phyloP scores from a whole-genome alignment of 2,329 filamentous ascomycete genomes.

The Talaromyces atroroseus region DNA sequence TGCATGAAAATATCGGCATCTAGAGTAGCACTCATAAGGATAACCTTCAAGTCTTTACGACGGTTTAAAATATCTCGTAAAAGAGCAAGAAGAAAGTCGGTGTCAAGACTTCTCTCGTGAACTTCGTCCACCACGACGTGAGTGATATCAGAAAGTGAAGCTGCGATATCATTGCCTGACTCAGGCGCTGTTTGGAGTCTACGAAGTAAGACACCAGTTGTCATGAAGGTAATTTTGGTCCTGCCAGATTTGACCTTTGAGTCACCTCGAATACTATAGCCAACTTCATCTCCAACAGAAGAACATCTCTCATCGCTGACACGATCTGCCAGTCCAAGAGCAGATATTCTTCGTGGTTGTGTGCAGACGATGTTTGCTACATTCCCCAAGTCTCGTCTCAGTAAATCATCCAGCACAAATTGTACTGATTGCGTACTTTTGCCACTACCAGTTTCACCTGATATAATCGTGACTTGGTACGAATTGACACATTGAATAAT shows the following conservation, averaged over 20 bases:
- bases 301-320: constrained; percentile 88
- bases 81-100: constrained; percentile 85
- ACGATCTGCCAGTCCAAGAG: constrained; percentile 85
- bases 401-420: constrained; percentile 89
- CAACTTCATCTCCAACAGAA: constrained; percentile 77
- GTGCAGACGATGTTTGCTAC: constrained; percentile 90
- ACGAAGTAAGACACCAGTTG: constrained; percentile 84
- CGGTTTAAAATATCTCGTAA: constrained; percentile 72
- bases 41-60: constrained; percentile 75
- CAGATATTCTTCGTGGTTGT: constrained; percentile 89
- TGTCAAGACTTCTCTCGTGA: constrained; percentile 90
- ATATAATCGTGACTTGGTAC: constrained; percentile 91
- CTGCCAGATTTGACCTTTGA: constrained; percentile 63
- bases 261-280: constrained; percentile 87
- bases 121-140: constrained; percentile 96
- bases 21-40: constrained; percentile 94
- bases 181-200: constrained; percentile 87
- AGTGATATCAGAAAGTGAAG: constrained; percentile 80
- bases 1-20: constrained; percentile 78
- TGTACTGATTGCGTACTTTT: constrained; percentile 97
- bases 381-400: constrained; percentile 66
- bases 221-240: constrained; percentile 93
- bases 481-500: constrained; percentile 70
- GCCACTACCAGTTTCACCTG: constrained; percentile 91
- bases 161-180: constrained; percentile 69